These are phyloP conservation scores for Mycogone perniciosa DNA, from an alignment of 2,329 filamentous ascomycete species.

Conservation along the genomic window DNA sequence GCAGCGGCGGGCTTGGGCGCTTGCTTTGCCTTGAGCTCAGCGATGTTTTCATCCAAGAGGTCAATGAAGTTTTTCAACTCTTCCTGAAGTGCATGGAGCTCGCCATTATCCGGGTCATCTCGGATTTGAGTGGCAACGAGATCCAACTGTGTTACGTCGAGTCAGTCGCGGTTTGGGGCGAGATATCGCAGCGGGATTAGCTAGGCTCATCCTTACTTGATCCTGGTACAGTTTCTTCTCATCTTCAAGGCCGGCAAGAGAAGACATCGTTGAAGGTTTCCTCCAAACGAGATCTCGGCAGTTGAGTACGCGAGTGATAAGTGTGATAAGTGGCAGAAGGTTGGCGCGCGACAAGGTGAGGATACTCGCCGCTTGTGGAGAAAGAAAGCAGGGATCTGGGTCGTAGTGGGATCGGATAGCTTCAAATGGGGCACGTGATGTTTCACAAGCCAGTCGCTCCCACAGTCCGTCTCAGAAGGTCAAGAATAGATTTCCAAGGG, in stretches of 20 bases:
- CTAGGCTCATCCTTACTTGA: slow-evolving; percentile 38
- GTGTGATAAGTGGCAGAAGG: neutral
- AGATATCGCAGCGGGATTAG: neutral
- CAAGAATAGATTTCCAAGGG: too few relatives aligned
- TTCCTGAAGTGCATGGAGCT: slow-evolving; percentile 68
- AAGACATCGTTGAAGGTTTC: slow-evolving; percentile 21
- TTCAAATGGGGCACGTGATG: too few relatives aligned
- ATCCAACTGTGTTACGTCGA: slow-evolving; percentile 54
- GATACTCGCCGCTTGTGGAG: neutral
- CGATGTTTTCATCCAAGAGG: slow-evolving; percentile 72
- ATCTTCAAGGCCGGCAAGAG: slow-evolving; percentile 39
- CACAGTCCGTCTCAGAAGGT: too few relatives aligned
- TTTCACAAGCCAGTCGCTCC: too few relatives aligned
- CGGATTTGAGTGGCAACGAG: slow-evolving; percentile 69
- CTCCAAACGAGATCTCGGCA: too few relatives aligned
- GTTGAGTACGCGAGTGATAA: neutral
- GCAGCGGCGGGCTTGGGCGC: slow-evolving; percentile 39
- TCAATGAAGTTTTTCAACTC: slow-evolving; percentile 79
- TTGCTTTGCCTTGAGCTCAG: slow-evolving; percentile 60
- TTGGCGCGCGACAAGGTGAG: neutral
- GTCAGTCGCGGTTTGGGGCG: slow-evolving; percentile 15
- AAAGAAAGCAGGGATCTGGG: neutral
- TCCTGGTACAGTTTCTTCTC: slow-evolving; percentile 51
- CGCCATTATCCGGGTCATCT: slow-evolving; percentile 72
- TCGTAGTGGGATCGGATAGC: too few relatives aligned